A percentile compares a stretch with the other conserved stretches of the same genome.
phyloP scores from a whole-genome alignment of 2,329 filamentous ascomycete species.

The Conoideocrella luteorostrata region DNA sequence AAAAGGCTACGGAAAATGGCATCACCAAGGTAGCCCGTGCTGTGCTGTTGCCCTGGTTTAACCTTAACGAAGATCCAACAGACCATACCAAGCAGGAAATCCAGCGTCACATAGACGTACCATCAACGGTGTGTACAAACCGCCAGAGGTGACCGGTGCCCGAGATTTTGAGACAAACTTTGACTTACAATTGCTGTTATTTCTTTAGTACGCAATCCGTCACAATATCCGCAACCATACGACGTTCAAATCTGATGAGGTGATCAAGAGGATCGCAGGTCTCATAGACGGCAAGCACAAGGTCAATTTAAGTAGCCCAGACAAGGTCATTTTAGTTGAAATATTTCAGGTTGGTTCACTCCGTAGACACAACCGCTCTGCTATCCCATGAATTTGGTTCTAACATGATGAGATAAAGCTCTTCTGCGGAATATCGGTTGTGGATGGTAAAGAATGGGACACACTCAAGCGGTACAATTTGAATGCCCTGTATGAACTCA shows the following conservation, averaged over 20 bases:
- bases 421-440: constrained; percentile 72
- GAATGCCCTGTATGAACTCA: constrained; percentile 57
- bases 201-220: constrained; percentile 69
- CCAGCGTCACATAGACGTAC: too few relatives aligned
- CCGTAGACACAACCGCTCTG: too few relatives aligned
- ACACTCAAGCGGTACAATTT: constrained; percentile 71
- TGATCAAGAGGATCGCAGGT: constrained; percentile 66
- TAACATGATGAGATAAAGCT: constrained; percentile 39
- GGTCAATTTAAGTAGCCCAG: constrained; percentile 70
- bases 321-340: constrained; percentile 73
- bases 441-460: constrained; percentile 64
- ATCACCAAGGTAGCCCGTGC: constrained; percentile 57
- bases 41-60: constrained; percentile 60
- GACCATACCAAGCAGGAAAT: constrained; percentile 12
- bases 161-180: not conserved
- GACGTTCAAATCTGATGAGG: constrained; percentile 56
- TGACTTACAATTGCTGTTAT: not conserved
- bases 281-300: constrained; percentile 62
- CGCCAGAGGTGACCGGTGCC: too few relatives aligned
- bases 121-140: too few relatives aligned
- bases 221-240: constrained; percentile 70
- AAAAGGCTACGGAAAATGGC: constrained; percentile 63
- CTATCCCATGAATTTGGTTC: too few relatives aligned
- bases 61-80: constrained; percentile 27
- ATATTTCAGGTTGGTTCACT: constrained; percentile 70